These are phyloP conservation scores for Cercospora berteroae DNA, from an alignment of 2,329 filamentous ascomycete genomes.

Conservation along the genomic window DNA sequence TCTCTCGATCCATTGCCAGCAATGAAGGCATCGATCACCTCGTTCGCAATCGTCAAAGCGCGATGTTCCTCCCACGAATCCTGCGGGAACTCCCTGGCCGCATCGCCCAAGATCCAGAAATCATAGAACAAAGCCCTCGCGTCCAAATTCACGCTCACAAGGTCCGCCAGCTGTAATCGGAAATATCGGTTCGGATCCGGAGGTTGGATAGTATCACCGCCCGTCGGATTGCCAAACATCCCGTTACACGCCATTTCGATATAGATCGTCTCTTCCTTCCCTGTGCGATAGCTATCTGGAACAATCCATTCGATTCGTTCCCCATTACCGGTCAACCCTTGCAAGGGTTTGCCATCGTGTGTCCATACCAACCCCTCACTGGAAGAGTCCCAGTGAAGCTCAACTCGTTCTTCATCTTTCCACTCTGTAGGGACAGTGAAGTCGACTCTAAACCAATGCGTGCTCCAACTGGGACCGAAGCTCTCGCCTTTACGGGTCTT, in stretches of 20 bases:
- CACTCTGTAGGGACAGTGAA: conserved; percentile 74
- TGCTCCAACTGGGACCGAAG: conserved; percentile 95
- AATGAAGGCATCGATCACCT: conserved; percentile 88
- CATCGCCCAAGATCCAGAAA: conserved; percentile 93
- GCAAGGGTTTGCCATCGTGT: conserved; percentile 81
- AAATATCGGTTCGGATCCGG: conserved; percentile 83
- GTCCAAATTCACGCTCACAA: conserved; percentile 83
- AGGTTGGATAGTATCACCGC: conserved; percentile 83
- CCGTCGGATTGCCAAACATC: conserved; percentile 92
- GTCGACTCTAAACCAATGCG: conserved; percentile 91
- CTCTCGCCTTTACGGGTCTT: conserved; percentile 70
- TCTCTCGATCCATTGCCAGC: conserved; percentile 69
- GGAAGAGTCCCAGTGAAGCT: conserved; percentile 93
- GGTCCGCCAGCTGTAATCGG: conserved; percentile 71
- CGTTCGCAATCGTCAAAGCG: conserved; percentile 77
- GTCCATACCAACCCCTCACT: conserved; percentile 96
- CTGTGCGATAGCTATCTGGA: conserved; percentile 76
- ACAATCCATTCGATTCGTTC: conserved; percentile 91
- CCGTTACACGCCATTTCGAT: conserved; percentile 98
- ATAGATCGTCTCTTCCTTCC: conserved; percentile 84
- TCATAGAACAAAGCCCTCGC: conserved; percentile 83
- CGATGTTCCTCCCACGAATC: conserved; percentile 88
- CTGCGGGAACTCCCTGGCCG: conserved; percentile 82
- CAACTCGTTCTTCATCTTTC: conserved; percentile 73
- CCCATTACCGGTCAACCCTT: conserved; percentile 85